A percentile compares a stretch with the other conserved stretches of the same genome.
Evolutionary conservation across 2,329 filamentous ascomycete species (phyloP).

Genomic region (Fusarium poae): DNA sequence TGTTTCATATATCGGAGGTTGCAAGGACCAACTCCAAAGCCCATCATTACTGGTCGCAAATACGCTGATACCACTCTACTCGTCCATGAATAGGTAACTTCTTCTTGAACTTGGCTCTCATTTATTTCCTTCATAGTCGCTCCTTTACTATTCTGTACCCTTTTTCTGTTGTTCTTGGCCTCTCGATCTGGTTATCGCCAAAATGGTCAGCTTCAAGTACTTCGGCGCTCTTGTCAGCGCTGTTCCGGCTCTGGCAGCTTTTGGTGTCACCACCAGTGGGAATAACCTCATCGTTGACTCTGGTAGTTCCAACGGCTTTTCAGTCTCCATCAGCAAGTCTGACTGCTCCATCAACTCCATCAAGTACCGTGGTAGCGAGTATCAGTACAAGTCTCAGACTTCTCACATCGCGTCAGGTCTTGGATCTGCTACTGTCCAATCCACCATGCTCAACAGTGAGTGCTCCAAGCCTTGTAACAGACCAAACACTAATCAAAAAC

Average conservation of each 20-base stretch:
- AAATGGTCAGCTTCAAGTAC: slow-evolving; percentile 45
- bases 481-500: slow-evolving; percentile 2
- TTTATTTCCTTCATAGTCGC: background rate
- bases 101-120: background rate
- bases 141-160: background rate
- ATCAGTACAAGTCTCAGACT: slow-evolving; percentile 63
- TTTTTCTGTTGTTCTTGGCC: slow-evolving; percentile 1
- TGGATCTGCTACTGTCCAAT: slow-evolving; percentile 66
- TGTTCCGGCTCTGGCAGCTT: slow-evolving; percentile 55
- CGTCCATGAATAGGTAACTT: background rate
- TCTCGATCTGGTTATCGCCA: slow-evolving; percentile 32
- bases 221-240: slow-evolving; percentile 49
- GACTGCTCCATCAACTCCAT: slow-evolving; percentile 76
- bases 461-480: background rate
- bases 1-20: slow-evolving; percentile 26
- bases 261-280: slow-evolving; percentile 58
- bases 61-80: background rate
- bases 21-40: slow-evolving; percentile 16
- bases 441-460: slow-evolving; percentile 53
- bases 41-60: background rate
- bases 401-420: slow-evolving; percentile 59
- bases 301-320: slow-evolving; percentile 62
- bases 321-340: slow-evolving; percentile 64
- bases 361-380: slow-evolving; percentile 69
- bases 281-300: slow-evolving; percentile 63